Percentiles rank a stretch among this genome's conserved stretches.
These are phyloP conservation scores for Trametes coccinea DNA, from an alignment of 768 basidiomycete genomes.

Conservation along the genomic window DNA sequence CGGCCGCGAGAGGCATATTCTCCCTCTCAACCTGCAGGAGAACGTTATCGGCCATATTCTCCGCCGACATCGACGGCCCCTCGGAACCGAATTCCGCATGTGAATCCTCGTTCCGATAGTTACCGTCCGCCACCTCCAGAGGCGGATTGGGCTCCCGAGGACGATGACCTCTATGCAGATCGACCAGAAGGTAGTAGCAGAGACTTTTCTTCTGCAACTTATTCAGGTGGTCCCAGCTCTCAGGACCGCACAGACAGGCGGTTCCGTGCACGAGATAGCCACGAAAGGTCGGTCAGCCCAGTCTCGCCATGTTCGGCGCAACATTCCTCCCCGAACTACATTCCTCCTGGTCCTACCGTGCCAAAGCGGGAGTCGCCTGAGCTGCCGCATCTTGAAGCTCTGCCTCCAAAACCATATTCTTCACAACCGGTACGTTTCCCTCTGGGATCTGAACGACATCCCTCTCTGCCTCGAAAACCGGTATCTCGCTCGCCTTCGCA, in stretches of 20 bases:
- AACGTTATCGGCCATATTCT: conserved; percentile 52
- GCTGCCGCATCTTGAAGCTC: conserved; percentile 8
- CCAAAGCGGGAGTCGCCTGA: conserved; percentile 22
- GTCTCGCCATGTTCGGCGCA: conserved; percentile 4
- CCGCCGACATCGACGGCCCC: conserved; percentile 27
- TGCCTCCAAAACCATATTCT: conserved; percentile 6
- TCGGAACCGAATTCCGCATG: conserved; percentile 41
- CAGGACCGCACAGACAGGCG: conserved; percentile 7
- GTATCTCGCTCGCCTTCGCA: conserved; percentile 15
- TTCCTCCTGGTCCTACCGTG: not conserved
- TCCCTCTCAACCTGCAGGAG: conserved; percentile 37
- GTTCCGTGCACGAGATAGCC: not conserved
- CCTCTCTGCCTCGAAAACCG: conserved; percentile 1
- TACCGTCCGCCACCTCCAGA: conserved; percentile 36
- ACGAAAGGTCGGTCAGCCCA: conserved; percentile 18
- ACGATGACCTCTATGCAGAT: conserved; percentile 17
- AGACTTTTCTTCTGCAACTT: not conserved
- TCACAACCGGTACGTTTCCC: conserved; percentile 10
- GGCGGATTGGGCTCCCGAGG: conserved; percentile 15
- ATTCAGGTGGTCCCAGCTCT: not conserved
- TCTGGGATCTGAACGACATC: not conserved
- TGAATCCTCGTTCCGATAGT: conserved; percentile 40
- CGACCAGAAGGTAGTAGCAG: conserved; percentile 2
- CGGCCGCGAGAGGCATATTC: conserved; percentile 20
- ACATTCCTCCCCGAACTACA: conserved; percentile 9